phyloP scores from a whole-genome alignment of 306 rosid species.

The Cucurbita argyrosperma region DNA sequence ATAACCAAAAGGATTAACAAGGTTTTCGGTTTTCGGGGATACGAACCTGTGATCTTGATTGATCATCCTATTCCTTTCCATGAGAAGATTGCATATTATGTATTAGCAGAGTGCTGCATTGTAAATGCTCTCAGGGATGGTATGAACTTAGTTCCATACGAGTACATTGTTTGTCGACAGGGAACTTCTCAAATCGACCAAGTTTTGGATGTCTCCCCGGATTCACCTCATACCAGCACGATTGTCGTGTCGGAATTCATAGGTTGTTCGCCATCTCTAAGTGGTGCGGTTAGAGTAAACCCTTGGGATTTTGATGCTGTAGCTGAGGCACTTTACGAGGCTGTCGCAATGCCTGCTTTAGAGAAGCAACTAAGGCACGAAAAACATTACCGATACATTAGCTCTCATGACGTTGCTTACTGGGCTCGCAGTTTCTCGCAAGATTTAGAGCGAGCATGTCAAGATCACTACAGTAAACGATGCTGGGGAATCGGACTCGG shows the following conservation, averaged over 20 bases:
- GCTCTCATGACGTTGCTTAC: conserved; percentile 75
- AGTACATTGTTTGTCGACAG: conserved; percentile 63
- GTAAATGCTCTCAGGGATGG: conserved; percentile 80
- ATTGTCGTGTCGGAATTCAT: conserved; percentile 79
- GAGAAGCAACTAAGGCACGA: conserved; percentile 68
- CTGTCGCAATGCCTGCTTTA: conserved; percentile 32
- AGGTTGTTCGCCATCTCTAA: conserved; percentile 80
- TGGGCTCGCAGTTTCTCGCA: conserved; percentile 60
- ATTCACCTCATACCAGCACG: conserved; percentile 38
- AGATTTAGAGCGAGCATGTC: conserved; percentile 60
- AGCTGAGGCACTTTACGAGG: conserved; percentile 60
- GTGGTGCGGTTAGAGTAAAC: conserved; percentile 85
- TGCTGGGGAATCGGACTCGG: conserved; percentile 84
- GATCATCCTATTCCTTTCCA: conserved; percentile 34
- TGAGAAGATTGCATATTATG: conserved; percentile 68
- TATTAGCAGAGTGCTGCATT: conserved; percentile 72
- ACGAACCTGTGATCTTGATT: conserved; percentile 55
- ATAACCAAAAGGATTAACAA: conserved; percentile 39
- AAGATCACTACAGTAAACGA: conserved; percentile 47
- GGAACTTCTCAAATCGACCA: conserved; percentile 45
- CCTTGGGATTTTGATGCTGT: conserved; percentile 71
- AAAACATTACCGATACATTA: conserved; percentile 63
- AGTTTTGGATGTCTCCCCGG: conserved; percentile 17
- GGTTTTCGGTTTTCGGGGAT: conserved; percentile 42
- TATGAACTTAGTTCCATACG: conserved; percentile 70